Base-by-base conservation (phyloP, 345 rosid genomes). In the Eucalyptus victrix region DNA sequence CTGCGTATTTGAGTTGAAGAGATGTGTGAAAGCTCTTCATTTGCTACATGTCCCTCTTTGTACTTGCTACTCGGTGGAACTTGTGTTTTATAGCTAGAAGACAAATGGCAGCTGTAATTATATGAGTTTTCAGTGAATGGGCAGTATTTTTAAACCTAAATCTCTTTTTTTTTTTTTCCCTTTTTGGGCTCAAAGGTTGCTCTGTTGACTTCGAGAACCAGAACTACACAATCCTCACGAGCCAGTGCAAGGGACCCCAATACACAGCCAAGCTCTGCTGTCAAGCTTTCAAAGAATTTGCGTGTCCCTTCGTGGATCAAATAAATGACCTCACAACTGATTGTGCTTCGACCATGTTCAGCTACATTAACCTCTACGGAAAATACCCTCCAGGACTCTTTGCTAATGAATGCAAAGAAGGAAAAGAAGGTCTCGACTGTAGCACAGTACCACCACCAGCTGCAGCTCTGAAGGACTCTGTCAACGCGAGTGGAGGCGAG, bases 331-430 rank as follows among this genome's bases (percentile, higher is more conserved):
- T 89, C 37, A 90, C 76, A 28, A 91, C 76, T 30, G 95, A 96
- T 80, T 96, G 97, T 89, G 96, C 98, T 14, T 8, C 93, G 7
- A 95, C 96, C 80, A 96, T 97, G 99, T 96, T 97, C 90, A 96
- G 97, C 87, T 96, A 95, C 96, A 97, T 97, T 60, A 96, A 97
- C 90, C 91, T 95, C 81, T 93, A 93, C 14, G 97, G 99, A 5
- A 97, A 93, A 89, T 96, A 95, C 90, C 98, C 98, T 24, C 97
- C 96, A 4, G 99, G 99, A 50, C 92, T 97, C 60, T 97, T 97
- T 49, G 93, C 99, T 88, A 94, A 93, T 21, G 91, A 93, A 89
- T 96, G 97, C 91, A 92, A 88, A 47, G 96, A 93, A 90, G 96
- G 92, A 42, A 92, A 94, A 88, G 51, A 94, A 2, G 99, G 99